phyloP scores from a whole-genome alignment of 2,329 filamentous ascomycete genomes.

The Epichloe gansuensis region DNA sequence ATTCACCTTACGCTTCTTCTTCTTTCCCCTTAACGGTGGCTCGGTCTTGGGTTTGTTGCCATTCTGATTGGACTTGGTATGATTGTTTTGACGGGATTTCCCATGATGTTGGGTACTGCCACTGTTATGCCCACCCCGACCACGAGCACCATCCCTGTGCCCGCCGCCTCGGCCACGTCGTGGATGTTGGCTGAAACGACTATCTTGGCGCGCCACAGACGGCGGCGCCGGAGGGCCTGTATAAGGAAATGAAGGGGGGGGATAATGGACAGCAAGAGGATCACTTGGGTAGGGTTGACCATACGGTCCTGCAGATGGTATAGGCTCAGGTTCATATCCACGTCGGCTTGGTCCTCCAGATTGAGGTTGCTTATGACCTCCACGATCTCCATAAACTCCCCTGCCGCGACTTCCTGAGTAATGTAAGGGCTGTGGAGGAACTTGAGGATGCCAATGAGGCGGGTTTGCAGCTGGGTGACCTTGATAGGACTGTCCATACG shows the following conservation, averaged over 20 bases:
- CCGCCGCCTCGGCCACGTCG: constrained; percentile 23
- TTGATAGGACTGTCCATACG: constrained; percentile 24
- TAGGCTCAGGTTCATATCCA: constrained; percentile 21
- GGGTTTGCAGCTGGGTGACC: constrained; percentile 15
- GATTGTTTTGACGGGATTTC: constrained; percentile 22
- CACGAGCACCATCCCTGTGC: constrained; percentile 27
- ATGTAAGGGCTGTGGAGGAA: constrained; percentile 17
- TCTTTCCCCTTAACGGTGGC: constrained; percentile 41
- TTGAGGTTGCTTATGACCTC: constrained; percentile 20
- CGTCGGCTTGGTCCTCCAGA: constrained; percentile 22
- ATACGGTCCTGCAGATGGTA: constrained; percentile 22
- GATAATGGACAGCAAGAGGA: constrained; percentile 26
- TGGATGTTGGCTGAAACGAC: constrained; percentile 22
- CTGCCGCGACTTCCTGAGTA: constrained; percentile 32
- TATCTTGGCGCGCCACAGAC: constrained; percentile 20
- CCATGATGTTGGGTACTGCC: constrained; percentile 28
- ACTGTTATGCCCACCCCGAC: constrained; percentile 23
- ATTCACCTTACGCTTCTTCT: constrained; percentile 61
- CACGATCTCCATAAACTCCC: constrained; percentile 34
- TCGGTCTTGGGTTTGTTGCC: constrained; percentile 20
- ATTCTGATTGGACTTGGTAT: constrained; percentile 11
- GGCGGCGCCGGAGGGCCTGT: constrained; percentile 26
- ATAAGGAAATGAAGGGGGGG: constrained; percentile 22
- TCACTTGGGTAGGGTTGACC: constrained; percentile 28
- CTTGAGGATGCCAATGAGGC: constrained; percentile 14